Evolutionary conservation across 768 basidiomycete genomes (phyloP).

Genomic region (Mrakia blollopis): DNA sequence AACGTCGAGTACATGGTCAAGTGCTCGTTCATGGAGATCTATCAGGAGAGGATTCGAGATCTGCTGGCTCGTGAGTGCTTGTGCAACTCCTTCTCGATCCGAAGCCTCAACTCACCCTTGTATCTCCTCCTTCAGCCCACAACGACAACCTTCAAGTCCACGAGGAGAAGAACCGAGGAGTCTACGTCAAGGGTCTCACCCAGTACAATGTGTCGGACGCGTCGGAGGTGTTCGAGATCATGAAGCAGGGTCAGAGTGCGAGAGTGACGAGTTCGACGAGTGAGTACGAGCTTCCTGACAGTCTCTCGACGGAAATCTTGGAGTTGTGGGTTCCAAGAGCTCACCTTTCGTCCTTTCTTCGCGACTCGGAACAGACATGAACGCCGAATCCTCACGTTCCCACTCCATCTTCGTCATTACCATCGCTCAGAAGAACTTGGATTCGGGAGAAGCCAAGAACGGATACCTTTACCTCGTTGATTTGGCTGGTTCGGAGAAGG

Average conservation of each 20-base stretch:
- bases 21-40: conserved; percentile 99
- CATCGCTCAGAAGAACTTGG: conserved; percentile 93
- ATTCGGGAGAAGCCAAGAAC: conserved; percentile 90
- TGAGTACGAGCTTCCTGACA: conserved; percentile 47
- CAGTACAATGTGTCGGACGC: conserved; percentile 98
- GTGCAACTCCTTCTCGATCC: not conserved
- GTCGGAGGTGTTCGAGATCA: conserved; percentile 94
- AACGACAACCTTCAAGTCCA: conserved; percentile 98
- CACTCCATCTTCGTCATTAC: conserved; percentile 99
- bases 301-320: not conserved
- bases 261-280: conserved; percentile 92
- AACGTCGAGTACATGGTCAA: conserved; percentile 98
- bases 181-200: conserved; percentile 94
- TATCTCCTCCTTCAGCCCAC: conserved; percentile 82
- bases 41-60: conserved; percentile 92
- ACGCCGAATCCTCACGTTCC: conserved; percentile 96
- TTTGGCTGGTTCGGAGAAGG: conserved; percentile 97
- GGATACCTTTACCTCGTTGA: conserved; percentile 97
- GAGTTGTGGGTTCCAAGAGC: too few relatives aligned
- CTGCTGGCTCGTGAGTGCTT: conserved; percentile 82
- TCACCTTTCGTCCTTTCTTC: not conserved
- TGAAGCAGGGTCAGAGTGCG: conserved; percentile 89
- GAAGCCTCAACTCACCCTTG: conserved; percentile 45
- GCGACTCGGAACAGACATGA: conserved; percentile 71
- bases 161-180: conserved; percentile 94